These are phyloP conservation scores for Aureobasidium sp. DNA, from an alignment of 2,329 filamentous ascomycete species.

Conservation along the genomic window DNA sequence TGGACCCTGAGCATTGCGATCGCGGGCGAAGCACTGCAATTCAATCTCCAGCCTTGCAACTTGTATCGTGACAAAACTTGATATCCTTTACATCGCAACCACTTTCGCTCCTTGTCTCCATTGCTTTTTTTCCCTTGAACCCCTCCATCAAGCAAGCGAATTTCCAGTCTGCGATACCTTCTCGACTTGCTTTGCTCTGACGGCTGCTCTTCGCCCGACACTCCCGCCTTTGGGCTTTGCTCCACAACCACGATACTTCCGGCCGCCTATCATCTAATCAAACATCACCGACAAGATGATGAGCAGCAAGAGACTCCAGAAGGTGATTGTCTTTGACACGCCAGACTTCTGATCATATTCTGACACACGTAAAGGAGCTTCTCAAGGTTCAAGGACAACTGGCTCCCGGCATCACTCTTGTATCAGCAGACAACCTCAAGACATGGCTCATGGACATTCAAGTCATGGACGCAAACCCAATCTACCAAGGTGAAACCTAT, in stretches of 20 bases:
- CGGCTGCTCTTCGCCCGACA: neutral
- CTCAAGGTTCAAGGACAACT: slow-evolving; percentile 47
- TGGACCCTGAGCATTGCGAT: neutral
- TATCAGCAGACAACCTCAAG: slow-evolving; percentile 71
- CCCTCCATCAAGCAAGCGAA: neutral
- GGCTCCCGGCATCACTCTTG: slow-evolving; percentile 64
- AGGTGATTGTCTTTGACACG: slow-evolving; percentile 27
- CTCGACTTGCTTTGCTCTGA: neutral
- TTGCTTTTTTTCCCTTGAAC: neutral
- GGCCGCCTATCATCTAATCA: neutral
- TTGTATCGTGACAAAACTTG: neutral
- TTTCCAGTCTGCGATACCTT: neutral
- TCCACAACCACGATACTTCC: neutral
- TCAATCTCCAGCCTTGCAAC: neutral
- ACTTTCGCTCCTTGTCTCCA: neutral
- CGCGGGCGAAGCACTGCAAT: neutral
- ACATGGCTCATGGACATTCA: slow-evolving; percentile 90
- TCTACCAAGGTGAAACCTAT: slow-evolving; percentile 74
- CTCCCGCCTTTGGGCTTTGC: neutral
- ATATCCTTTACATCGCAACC: neutral
- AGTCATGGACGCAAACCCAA: slow-evolving; percentile 81
- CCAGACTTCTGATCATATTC: neutral
- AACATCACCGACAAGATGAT: slow-evolving; percentile 18
- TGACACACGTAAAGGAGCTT: neutral
- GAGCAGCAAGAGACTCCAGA: slow-evolving; percentile 33